These are phyloP conservation scores for Ailanthus altissimus DNA, from an alignment of 345 rosid genomes.

Conservation along the genomic window DNA sequence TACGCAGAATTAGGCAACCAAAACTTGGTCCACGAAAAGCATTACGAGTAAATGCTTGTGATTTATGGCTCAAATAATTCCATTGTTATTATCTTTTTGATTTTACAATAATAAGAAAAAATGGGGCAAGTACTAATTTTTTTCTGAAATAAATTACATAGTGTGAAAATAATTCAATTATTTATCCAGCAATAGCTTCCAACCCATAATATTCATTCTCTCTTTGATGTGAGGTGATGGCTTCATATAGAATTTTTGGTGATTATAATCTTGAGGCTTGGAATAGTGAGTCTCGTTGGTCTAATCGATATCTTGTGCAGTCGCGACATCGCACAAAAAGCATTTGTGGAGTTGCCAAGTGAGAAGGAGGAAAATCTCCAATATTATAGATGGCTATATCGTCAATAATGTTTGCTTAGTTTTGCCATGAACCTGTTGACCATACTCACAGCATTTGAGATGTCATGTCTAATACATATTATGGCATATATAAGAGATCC, in stretches of 20 bases:
- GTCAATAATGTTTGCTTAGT: too few species aligned
- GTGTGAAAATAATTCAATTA: not conserved
- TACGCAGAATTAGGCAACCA: too few species aligned
- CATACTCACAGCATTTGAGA: too few species aligned
- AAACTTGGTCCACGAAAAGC: too few species aligned
- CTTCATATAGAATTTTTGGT: constrained; percentile 4
- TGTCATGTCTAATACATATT: too few species aligned
- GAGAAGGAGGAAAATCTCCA: constrained; percentile 24
- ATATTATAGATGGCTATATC: too few species aligned
- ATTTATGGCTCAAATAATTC: not conserved
- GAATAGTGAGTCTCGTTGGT: not conserved
- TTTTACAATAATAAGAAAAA: too few species aligned
- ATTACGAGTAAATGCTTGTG: not conserved
- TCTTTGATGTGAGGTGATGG: not conserved
- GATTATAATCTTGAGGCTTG: constrained; percentile 18
- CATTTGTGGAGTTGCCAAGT: constrained; percentile 13
- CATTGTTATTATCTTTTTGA: not conserved
- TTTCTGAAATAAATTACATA: not conserved
- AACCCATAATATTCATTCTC: not conserved
- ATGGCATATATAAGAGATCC: too few species aligned
- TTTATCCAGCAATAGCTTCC: not conserved
- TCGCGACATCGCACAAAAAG: constrained; percentile 5
- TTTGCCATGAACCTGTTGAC: too few species aligned
- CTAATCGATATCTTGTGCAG: not conserved
- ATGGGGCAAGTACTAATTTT: not conserved